These are phyloP conservation scores for Aspergillus aculeatus DNA, from an alignment of 2,329 filamentous ascomycete species.

Conservation along the genomic window DNA sequence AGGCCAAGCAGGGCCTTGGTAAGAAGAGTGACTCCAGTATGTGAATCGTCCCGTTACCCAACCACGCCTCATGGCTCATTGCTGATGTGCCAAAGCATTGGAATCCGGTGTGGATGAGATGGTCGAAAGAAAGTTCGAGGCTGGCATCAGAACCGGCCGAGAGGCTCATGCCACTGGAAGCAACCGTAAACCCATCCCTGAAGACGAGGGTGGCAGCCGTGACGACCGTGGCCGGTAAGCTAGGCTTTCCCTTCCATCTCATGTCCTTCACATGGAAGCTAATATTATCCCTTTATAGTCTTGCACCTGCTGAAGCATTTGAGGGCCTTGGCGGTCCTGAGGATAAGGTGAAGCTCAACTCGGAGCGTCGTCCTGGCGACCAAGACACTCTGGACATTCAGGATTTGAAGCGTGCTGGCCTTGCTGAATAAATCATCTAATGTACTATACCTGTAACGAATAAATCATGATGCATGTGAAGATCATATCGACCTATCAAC, in stretches of 20 bases:
- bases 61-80: background rate
- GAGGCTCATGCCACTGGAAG: constrained; percentile 36
- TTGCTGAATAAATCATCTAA: constrained; percentile 13
- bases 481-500: background rate
- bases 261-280: constrained; percentile 4
- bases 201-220: constrained; percentile 41
- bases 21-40: constrained; percentile 42
- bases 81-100: constrained; percentile 22
- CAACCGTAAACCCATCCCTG: constrained; percentile 40
- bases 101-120: constrained; percentile 45
- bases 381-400: constrained; percentile 28
- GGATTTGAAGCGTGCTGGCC: constrained; percentile 23
- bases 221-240: constrained; percentile 40
- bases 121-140: constrained; percentile 38
- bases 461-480: background rate
- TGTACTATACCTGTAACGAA: constrained; percentile 10
- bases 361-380: constrained; percentile 28
- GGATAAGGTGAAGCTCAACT: constrained; percentile 31
- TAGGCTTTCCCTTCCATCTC: background rate
- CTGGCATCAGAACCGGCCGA: constrained; percentile 39
- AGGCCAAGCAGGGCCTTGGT: constrained; percentile 41
- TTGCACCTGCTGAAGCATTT: constrained; percentile 38
- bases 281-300: constrained; percentile 19
- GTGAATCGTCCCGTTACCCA: constrained; percentile 4
- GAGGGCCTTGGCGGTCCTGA: constrained; percentile 37